phyloP scores from a whole-genome alignment of 192 early-diverging fungal species.

The Gamsiella multidivaricata region DNA sequence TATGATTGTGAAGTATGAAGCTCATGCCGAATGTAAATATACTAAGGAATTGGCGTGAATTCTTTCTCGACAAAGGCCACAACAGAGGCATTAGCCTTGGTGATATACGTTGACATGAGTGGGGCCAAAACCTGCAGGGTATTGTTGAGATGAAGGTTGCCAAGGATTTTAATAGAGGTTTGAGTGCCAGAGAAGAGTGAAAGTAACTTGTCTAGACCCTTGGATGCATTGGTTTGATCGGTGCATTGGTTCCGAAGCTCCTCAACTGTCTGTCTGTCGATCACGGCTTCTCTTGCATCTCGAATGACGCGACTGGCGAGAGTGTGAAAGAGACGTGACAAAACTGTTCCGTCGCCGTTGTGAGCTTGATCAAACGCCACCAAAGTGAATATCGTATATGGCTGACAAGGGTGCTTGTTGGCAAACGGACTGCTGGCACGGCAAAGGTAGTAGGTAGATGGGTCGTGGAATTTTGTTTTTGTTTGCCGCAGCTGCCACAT shows the following conservation, averaged over 20 bases:
- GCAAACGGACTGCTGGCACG: slow-evolving; percentile 36
- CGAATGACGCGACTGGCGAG: slow-evolving; percentile 21
- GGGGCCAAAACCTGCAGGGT: slow-evolving; percentile 18
- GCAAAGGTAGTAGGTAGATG: slow-evolving; percentile 38
- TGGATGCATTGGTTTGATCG: slow-evolving; percentile 12
- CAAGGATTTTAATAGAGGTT: slow-evolving; percentile 17
- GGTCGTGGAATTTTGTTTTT: slow-evolving; percentile 35
- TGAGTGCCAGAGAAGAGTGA: slow-evolving; percentile 11
- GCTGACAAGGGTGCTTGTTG: slow-evolving; percentile 25
- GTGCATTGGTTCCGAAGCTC: slow-evolving; percentile 10
- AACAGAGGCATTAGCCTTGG: slow-evolving; percentile 26
- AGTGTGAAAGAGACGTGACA: slow-evolving; percentile 28
- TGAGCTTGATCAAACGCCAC: slow-evolving; percentile 25
- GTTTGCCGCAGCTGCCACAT: slow-evolving; percentile 34
- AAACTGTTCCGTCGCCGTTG: slow-evolving; percentile 13
- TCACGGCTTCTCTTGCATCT: slow-evolving; percentile 22
- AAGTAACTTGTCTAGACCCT: slow-evolving; percentile 15
- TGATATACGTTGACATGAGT: slow-evolving; percentile 23
- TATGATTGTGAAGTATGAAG: too few relatives aligned
- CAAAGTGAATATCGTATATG: slow-evolving; percentile 39
- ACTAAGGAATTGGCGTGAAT: slow-evolving; percentile 5
- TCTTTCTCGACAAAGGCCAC: slow-evolving; percentile 19
- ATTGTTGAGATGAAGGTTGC: slow-evolving; percentile 19
- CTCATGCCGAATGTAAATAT: slow-evolving; percentile 6
- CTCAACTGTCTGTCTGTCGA: slow-evolving; percentile 19